Evolutionary conservation across 768 basidiomycete species (phyloP).

Genomic region (Kwoniella shandongensis): DNA sequence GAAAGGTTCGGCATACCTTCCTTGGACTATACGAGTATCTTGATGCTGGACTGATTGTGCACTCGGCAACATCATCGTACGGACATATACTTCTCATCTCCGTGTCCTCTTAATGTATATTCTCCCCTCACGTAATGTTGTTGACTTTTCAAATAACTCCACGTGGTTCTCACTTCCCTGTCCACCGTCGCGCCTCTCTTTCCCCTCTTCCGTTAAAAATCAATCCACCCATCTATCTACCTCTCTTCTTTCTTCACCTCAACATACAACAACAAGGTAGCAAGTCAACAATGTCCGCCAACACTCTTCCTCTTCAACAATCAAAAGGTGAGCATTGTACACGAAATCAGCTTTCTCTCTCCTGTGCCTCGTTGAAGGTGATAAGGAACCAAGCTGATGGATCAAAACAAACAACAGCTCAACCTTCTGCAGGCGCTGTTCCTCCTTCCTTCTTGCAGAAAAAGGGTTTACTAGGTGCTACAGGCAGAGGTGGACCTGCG

Average conservation of each 20-base stretch:
- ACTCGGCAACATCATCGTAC: no score
- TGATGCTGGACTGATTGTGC: no score
- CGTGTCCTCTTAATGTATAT: no score
- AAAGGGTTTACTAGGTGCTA: conserved; percentile 43
- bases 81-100: no score
- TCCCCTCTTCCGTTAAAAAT: not conserved
- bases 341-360: no score
- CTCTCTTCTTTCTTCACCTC: not conserved
- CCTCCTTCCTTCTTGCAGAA: conserved; percentile 38
- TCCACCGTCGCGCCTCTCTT: conserved; percentile 13
- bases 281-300: conserved; percentile 9
- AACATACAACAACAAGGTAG: not conserved
- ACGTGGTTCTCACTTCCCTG: no score
- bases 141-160: no score
- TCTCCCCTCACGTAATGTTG: no score
- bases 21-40: no score
- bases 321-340: conserved; percentile 21
- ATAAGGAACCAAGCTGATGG: no score
- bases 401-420: conserved; percentile 7
- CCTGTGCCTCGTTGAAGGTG: not conserved
- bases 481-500: conserved; percentile 26
- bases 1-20: no score
- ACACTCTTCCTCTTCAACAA: conserved; percentile 2
- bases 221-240: not conserved
- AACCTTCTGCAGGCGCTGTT: conserved; percentile 16